Conservation (phyloP, 192 early-diverging fungal genomes). For the Backusella psychrophila region DNA sequence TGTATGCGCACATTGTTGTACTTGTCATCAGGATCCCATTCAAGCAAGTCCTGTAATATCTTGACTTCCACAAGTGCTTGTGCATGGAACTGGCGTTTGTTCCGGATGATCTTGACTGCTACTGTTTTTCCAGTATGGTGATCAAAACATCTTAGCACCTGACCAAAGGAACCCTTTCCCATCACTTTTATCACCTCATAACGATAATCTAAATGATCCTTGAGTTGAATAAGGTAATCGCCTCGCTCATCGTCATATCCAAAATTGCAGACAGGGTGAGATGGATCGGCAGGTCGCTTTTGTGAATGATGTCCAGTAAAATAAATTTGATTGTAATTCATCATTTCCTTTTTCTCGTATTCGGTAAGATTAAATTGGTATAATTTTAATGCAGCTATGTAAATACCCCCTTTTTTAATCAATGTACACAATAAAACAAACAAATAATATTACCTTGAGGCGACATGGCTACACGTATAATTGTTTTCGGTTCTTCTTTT, state of each 20-base stretch:
- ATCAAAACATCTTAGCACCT: constrained; percentile 87
- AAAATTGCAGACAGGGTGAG: background rate
- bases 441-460: constrained; percentile 6
- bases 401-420: background rate
- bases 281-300: background rate
- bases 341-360: constrained; percentile 37
- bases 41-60: constrained; percentile 76
- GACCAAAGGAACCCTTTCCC: constrained; percentile 94
- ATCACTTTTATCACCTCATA: constrained; percentile 87
- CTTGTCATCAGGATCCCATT: constrained; percentile 73
- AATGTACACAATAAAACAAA: background rate
- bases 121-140: constrained; percentile 83
- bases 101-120: constrained; percentile 92
- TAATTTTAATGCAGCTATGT: constrained; percentile 14
- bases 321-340: constrained; percentile 6
- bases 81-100: constrained; percentile 91
- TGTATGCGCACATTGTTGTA: constrained; percentile 81
- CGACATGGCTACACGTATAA: constrained; percentile 10
- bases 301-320: constrained; percentile 2
- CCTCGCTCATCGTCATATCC: constrained; percentile 83
- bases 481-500: background rate
- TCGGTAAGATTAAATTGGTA: constrained; percentile 2
- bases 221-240: constrained; percentile 79
- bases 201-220: constrained; percentile 86
- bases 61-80: constrained; percentile 91